A percentile compares a stretch with the other conserved stretches of the same genome.
Conservation (phyloP, 768 basidiomycete species). For the Glaciozyma martinii region DNA sequence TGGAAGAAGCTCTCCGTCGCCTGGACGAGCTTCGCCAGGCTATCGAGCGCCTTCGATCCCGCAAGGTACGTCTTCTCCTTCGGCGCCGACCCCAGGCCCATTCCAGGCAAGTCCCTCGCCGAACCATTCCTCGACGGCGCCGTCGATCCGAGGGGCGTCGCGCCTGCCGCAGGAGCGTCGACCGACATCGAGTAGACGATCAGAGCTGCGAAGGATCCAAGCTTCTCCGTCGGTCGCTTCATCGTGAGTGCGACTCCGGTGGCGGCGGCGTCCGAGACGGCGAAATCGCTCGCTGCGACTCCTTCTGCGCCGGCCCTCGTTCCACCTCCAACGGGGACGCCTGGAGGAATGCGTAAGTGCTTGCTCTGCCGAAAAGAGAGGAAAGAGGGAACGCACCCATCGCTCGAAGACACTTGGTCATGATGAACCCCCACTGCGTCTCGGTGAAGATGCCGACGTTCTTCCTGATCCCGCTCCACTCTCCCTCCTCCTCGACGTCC, state of each 20-base stretch:
- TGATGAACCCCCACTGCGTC: slow-evolving; percentile 71
- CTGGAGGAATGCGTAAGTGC: slow-evolving; percentile 11
- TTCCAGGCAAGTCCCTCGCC: slow-evolving; percentile 33
- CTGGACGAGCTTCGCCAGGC: slow-evolving; percentile 71
- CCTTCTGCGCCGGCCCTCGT: slow-evolving; percentile 31
- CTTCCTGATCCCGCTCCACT: slow-evolving; percentile 54
- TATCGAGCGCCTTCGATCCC: slow-evolving; percentile 75
- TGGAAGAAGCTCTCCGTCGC: slow-evolving; percentile 87
- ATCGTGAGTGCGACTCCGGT: slow-evolving; percentile 62
- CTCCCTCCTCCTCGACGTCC: slow-evolving; percentile 41
- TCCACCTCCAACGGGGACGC: slow-evolving; percentile 40
- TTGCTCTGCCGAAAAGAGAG: background rate
- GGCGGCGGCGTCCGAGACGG: slow-evolving; percentile 54
- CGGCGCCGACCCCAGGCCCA: background rate
- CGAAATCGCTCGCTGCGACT: slow-evolving; percentile 30
- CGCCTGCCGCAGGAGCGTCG: slow-evolving; percentile 64
- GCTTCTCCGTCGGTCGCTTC: slow-evolving; percentile 41
- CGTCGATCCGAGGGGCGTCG: slow-evolving; percentile 52
- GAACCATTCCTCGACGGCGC: slow-evolving; percentile 42
- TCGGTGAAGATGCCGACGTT: slow-evolving; percentile 79
- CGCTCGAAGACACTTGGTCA: slow-evolving; percentile 68
- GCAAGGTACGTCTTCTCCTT: slow-evolving; percentile 46
- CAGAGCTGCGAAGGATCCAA: slow-evolving; percentile 67
- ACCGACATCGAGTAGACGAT: slow-evolving; percentile 83
- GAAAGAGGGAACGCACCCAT: slow-evolving; percentile 24